Conservation (phyloP, 257 asterid species). For the Primulina huaijiensis region DNA sequence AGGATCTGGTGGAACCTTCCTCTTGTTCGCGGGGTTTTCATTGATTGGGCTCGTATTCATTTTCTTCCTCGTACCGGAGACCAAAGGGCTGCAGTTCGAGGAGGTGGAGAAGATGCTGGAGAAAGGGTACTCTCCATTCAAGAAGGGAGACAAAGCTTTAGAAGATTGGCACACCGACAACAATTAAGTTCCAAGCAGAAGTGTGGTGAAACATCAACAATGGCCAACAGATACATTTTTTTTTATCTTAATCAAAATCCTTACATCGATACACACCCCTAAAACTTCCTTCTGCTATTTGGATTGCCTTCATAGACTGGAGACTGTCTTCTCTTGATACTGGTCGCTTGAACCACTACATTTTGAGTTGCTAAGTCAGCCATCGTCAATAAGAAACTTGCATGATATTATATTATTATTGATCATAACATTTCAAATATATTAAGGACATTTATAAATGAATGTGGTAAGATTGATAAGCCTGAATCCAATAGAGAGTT, state of each 20-base stretch:
- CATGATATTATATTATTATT: too few species aligned
- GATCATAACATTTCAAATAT: background rate
- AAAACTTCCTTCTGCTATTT: too few species aligned
- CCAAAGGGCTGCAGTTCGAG: slow-evolving; percentile 60
- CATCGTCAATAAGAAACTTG: too few species aligned
- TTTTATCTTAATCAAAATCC: too few species aligned
- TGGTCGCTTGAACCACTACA: background rate
- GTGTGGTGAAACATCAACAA: background rate
- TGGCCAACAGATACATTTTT: background rate
- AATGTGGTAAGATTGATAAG: too few species aligned
- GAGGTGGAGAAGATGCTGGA: slow-evolving; percentile 58
- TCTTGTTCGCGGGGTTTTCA: slow-evolving; percentile 58
- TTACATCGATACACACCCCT: background rate
- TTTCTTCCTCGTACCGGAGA: slow-evolving; percentile 62
- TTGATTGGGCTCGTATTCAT: slow-evolving; percentile 43
- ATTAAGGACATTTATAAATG: background rate
- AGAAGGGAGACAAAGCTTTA: slow-evolving; percentile 21
- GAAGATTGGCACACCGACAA: slow-evolving; percentile 15
- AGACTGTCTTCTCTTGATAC: too few species aligned
- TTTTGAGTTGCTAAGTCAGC: background rate
- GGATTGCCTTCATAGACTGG: background rate
- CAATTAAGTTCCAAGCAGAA: slow-evolving; percentile 1
- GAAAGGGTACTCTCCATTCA: slow-evolving; percentile 49
- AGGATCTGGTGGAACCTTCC: slow-evolving; percentile 59
- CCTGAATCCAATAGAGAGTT: too few species aligned